These are phyloP conservation scores for Pterulicium gracile DNA, from an alignment of 1,284 basidiomycete genomes.

Conservation along the genomic window DNA sequence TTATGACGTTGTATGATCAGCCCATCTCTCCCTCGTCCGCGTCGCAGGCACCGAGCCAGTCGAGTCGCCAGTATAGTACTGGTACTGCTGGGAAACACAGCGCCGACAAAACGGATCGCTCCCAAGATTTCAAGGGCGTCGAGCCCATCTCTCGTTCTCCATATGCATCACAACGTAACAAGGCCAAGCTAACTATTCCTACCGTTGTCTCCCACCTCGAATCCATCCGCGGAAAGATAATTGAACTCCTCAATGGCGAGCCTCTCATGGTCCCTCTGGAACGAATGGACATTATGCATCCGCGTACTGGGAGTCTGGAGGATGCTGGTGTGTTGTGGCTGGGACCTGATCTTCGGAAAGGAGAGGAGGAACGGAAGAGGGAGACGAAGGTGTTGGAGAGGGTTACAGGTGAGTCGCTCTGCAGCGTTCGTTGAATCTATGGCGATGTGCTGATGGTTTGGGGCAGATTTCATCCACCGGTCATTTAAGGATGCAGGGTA, in stretches of 20 bases:
- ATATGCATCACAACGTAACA: background rate
- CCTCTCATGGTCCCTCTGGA: constrained; percentile 26
- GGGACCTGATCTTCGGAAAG: constrained; percentile 21
- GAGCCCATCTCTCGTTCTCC: background rate
- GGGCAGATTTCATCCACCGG: constrained; percentile 17
- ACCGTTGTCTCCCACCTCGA: background rate
- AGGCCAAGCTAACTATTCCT: background rate
- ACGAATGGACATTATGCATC: constrained; percentile 31
- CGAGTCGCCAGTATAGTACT: background rate
- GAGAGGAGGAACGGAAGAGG: background rate
- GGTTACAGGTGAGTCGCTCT: background rate
- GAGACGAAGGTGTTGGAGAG: background rate
- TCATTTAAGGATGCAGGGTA: constrained; percentile 29
- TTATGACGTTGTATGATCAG: constrained; percentile 28
- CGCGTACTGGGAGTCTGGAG: constrained; percentile 22
- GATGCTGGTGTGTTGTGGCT: constrained; percentile 39
- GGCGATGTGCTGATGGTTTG: constrained; percentile 2
- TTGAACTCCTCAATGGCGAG: constrained; percentile 17
- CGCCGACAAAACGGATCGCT: background rate
- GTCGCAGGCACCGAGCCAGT: background rate
- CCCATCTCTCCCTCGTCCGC: background rate
- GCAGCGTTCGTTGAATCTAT: background rate
- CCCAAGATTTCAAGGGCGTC: background rate
- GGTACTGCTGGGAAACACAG: background rate
- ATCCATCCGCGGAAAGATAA: background rate